A percentile compares a stretch with the other conserved stretches of the same genome.
These are phyloP conservation scores for Colletotrichum noveboracense DNA, from an alignment of 2,329 filamentous ascomycete genomes.

Conservation along the genomic window DNA sequence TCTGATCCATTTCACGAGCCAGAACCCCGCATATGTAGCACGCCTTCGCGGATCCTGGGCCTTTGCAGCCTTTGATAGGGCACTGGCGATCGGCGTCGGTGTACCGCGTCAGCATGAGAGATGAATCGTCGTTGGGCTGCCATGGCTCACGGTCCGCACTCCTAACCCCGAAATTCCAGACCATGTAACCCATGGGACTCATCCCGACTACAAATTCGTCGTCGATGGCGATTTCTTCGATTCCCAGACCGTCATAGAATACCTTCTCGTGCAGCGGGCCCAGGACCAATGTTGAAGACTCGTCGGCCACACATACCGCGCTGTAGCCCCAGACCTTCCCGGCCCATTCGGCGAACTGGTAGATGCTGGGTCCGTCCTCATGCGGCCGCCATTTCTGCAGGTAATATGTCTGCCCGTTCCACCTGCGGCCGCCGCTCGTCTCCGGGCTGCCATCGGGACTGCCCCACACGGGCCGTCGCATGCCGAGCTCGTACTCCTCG, in stretches of 20 bases:
- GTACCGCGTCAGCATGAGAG: neutral
- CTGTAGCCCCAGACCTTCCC: neutral
- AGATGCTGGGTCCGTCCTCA: neutral
- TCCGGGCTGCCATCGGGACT: rapidly evolving
- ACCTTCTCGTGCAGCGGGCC: neutral
- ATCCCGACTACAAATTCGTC: neutral
- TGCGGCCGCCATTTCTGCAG: constrained; percentile 15
- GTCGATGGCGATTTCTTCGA: neutral
- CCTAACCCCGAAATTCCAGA: neutral
- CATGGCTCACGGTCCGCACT: neutral
- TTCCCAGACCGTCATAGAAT: neutral
- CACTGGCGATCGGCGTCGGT: neutral
- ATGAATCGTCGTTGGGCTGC: neutral
- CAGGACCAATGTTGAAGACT: neutral
- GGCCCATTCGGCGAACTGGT: constrained; percentile 9
- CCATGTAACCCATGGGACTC: neutral
- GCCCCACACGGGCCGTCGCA: neutral
- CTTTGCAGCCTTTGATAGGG: neutral
- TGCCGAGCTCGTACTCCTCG: neutral
- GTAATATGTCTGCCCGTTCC: constrained; percentile 32
- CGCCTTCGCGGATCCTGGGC: neutral
- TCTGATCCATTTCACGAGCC: no score
- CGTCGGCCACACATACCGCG: neutral
- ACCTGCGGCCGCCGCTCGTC: neutral
- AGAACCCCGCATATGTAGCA: neutral